Conservation (phyloP, 2,329 filamentous ascomycete species). For the Scolecobasidium constrictum region DNA sequence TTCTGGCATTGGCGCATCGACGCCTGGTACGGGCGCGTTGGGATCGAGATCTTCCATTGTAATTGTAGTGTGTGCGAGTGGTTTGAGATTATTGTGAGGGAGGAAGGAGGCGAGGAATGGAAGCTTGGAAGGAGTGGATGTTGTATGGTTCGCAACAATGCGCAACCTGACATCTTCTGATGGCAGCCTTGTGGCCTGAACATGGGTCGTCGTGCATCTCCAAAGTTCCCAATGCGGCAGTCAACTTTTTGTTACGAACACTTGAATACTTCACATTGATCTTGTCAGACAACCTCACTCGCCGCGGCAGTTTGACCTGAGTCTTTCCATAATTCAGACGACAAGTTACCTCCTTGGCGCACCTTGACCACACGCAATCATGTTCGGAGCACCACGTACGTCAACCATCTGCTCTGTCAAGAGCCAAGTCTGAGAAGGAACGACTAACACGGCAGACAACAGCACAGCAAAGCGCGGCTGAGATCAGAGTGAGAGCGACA, state of each 20-base stretch:
- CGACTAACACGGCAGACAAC: background rate
- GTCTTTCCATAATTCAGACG: background rate
- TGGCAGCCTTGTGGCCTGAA: background rate
- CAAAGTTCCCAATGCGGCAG: background rate
- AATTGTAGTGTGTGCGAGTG: no score
- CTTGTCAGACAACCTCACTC: background rate
- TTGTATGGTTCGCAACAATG: background rate
- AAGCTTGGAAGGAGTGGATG: background rate
- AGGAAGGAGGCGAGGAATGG: background rate
- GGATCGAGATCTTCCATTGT: slow-evolving; percentile 11
- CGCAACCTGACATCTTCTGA: no score
- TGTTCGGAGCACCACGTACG: background rate
- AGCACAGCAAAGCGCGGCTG: slow-evolving; percentile 7
- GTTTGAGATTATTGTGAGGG: background rate
- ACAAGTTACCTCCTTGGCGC: slow-evolving; percentile 4
- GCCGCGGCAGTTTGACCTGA: background rate
- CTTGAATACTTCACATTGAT: background rate
- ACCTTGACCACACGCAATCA: background rate
- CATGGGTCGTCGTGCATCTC: background rate
- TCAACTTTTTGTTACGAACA: background rate
- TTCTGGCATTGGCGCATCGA: slow-evolving; percentile 6
- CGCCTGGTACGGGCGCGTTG: background rate
- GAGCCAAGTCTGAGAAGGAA: no score
- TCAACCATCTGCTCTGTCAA: no score
- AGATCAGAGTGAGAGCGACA: slow-evolving; percentile 9